These are phyloP conservation scores for Glebionis coronaria DNA, from an alignment of 129 eudicot genomes.

Conservation along the genomic window DNA sequence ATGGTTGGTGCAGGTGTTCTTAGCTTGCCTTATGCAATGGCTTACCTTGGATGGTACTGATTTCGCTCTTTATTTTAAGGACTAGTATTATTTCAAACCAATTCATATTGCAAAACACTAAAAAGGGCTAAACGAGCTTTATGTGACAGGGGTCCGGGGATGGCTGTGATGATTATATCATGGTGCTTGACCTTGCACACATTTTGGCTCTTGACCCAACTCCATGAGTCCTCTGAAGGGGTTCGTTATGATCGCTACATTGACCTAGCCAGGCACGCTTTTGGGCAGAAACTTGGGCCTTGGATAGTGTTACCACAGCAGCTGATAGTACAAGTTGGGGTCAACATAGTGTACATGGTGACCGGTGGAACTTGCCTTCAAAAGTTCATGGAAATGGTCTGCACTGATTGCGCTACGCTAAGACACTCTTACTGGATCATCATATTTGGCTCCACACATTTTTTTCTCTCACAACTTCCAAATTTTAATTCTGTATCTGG, in stretches of 20 bases:
- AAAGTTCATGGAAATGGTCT: conserved; percentile 78
- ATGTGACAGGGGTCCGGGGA: conserved; percentile 78
- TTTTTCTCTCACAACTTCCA: conserved; percentile 83
- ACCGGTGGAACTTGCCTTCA: conserved; percentile 90
- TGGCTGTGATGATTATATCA: conserved; percentile 59
- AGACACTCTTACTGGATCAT: conserved; percentile 75
- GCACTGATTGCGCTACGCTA: conserved; percentile 53
- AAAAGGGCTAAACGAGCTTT: not conserved
- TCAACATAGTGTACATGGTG: conserved; percentile 86
- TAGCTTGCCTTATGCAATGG: conserved; percentile 93
- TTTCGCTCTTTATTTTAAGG: not conserved
- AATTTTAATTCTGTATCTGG: conserved; percentile 77
- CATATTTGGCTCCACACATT: conserved; percentile 72
- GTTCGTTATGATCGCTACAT: conserved; percentile 66
- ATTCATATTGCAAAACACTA: not conserved
- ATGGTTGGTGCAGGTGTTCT: conserved; percentile 99
- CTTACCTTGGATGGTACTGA: conserved; percentile 84
- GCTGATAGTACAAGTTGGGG: conserved; percentile 77
- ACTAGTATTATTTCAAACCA: not conserved
- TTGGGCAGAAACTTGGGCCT: conserved; percentile 77
- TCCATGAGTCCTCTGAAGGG: conserved; percentile 72
- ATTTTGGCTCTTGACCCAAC: conserved; percentile 83
- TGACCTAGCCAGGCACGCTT: conserved; percentile 69
- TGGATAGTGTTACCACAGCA: conserved; percentile 94
- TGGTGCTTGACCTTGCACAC: conserved; percentile 83